Conservation (phyloP, 371 early-diverging fungal genomes). For the Lichtheimia ramosa region DNA sequence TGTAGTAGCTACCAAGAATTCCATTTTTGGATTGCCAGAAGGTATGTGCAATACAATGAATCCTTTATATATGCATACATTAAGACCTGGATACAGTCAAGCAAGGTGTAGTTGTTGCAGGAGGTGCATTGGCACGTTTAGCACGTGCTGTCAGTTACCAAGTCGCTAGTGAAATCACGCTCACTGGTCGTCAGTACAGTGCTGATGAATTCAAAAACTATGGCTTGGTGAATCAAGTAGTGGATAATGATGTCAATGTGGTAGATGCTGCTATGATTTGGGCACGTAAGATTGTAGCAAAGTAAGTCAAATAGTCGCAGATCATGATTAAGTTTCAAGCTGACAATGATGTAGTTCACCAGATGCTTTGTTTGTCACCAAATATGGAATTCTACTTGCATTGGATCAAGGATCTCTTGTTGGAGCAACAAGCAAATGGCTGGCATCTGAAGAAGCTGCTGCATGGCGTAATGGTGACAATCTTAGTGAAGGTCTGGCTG, state of each 20-base stretch:
- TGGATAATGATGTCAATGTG: constrained; percentile 39
- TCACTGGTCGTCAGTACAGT: constrained; percentile 46
- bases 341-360: constrained; percentile 27
- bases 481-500: constrained; percentile 38
- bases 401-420: constrained; percentile 39
- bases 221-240: constrained; percentile 48
- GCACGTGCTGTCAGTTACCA: constrained; percentile 46
- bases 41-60: constrained; percentile 8
- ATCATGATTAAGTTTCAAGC: too few species aligned
- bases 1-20: constrained; percentile 44
- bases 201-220: constrained; percentile 44
- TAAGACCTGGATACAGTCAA: constrained; percentile 21
- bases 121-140: constrained; percentile 46
- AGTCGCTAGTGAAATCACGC: constrained; percentile 40
- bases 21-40: constrained; percentile 51
- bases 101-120: constrained; percentile 44
- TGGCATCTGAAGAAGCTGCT: constrained; percentile 37
- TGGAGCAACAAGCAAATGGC: constrained; percentile 34
- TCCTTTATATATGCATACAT: too few species aligned
- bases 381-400: constrained; percentile 44
- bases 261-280: constrained; percentile 34
- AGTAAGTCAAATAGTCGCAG: constrained; percentile 21
- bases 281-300: constrained; percentile 39
- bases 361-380: constrained; percentile 46
- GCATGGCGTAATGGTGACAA: constrained; percentile 40